Evolutionary conservation across 208 protist genomes (phyloP).

Genomic region (Leishmania arabica): DNA sequence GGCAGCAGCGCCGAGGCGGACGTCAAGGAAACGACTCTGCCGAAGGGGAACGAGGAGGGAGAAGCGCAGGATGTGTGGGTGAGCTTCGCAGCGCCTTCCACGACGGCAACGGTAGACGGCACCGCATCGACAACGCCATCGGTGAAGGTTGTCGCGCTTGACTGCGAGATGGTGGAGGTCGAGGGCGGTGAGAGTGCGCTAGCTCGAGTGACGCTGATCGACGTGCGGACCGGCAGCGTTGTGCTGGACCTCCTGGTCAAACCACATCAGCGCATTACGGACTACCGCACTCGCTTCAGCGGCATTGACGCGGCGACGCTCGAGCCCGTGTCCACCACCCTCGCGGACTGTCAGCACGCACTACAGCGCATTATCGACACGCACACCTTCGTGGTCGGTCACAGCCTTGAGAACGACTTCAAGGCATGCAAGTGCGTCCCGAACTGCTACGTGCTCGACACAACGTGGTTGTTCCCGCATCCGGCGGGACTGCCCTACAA

Average conservation of each 20-base stretch:
- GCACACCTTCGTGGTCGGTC: slow-evolving; percentile 90
- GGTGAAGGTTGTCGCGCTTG: slow-evolving; percentile 69
- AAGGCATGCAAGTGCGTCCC: slow-evolving; percentile 85
- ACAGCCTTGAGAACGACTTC: slow-evolving; percentile 95
- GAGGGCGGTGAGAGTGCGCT: slow-evolving; percentile 59
- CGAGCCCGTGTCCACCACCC: slow-evolving; percentile 56
- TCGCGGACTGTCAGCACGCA: slow-evolving; percentile 75
- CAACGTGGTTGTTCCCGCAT: slow-evolving; percentile 91
- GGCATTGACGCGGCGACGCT: slow-evolving; percentile 88
- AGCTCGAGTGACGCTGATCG: slow-evolving; percentile 83
- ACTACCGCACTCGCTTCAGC: slow-evolving; percentile 92
- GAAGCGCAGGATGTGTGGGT: slow-evolving; percentile 5
- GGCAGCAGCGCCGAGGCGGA: background rate
- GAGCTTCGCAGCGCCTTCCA: slow-evolving; percentile 4
- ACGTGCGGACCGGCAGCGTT: slow-evolving; percentile 57
- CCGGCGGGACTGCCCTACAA: slow-evolving; percentile 80
- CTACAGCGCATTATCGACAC: slow-evolving; percentile 59
- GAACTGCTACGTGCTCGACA: slow-evolving; percentile 87
- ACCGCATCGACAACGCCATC: background rate
- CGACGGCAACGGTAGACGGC: background rate
- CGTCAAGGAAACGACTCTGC: background rate
- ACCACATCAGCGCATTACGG: slow-evolving; percentile 62
- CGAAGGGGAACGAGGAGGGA: background rate
- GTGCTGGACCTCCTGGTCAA: slow-evolving; percentile 91
- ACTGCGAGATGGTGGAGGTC: slow-evolving; percentile 93